Percentiles rank a stretch among this genome's conserved stretches.
These are phyloP conservation scores for Coniferiporia sulphurascens DNA, from an alignment of 1,284 basidiomycete species.

Conservation along the genomic window DNA sequence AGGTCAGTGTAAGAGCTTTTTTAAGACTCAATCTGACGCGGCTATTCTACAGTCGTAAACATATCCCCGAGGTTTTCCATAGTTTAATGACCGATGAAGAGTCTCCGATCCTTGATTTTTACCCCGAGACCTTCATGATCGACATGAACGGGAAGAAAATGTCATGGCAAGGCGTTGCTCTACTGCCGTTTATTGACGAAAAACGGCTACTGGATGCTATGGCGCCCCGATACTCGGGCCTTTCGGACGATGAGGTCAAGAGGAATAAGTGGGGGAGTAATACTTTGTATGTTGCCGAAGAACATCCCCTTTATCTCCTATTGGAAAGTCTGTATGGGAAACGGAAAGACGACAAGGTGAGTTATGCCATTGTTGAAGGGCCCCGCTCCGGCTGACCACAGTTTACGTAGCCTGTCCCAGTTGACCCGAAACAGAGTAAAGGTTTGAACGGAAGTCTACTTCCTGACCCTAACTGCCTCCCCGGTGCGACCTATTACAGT, in stretches of 20 bases:
- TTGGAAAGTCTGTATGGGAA: constrained; percentile 90
- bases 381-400: constrained; percentile 18
- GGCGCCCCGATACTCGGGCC: constrained; percentile 62
- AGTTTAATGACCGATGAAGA: constrained; percentile 82
- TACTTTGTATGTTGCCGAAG: constrained; percentile 81
- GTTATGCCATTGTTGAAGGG: constrained; percentile 25
- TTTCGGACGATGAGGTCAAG: constrained; percentile 78
- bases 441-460: constrained; percentile 81
- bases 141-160: constrained; percentile 99
- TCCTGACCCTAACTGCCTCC: constrained; percentile 85
- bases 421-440: constrained; percentile 68
- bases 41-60: constrained; percentile 59
- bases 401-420: constrained; percentile 48
- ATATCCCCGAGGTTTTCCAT: constrained; percentile 87
- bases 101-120: constrained; percentile 96
- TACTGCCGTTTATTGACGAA: constrained; percentile 95
- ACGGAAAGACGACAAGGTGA: constrained; percentile 74
- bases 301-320: constrained; percentile 81
- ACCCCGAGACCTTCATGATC: constrained; percentile 88
- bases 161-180: constrained; percentile 98
- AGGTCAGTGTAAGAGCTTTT: constrained; percentile 44
- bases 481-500: constrained; percentile 84
- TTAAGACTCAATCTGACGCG: constrained; percentile 1
- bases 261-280: constrained; percentile 87
- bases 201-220: constrained; percentile 82